Conservation (phyloP, 352 stramenopile genomes). For the Globisporangium acanthophoron region DNA sequence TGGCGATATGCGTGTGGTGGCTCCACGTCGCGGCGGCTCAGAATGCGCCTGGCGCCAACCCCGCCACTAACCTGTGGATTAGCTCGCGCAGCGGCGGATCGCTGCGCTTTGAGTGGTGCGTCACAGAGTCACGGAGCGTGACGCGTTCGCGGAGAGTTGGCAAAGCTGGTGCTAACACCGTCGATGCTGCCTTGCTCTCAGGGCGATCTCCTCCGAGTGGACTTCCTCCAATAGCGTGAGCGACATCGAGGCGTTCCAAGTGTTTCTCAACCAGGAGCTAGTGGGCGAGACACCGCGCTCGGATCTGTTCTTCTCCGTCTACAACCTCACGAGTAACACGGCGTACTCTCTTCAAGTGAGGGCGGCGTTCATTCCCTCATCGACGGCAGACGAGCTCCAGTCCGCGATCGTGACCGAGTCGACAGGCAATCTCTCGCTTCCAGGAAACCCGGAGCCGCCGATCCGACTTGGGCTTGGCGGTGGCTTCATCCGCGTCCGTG, state of each 20-base stretch:
- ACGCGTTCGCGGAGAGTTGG: too few relatives aligned
- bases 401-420: constrained; percentile 1
- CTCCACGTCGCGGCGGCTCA: background rate
- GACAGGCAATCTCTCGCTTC: constrained; percentile 2
- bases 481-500: constrained; percentile 1
- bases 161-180: background rate
- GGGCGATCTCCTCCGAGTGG: constrained; percentile 7
- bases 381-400: constrained; percentile 4
- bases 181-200: background rate
- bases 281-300: constrained; percentile 1
- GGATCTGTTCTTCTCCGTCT: constrained; percentile 3
- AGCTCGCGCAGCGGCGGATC: constrained; percentile 7
- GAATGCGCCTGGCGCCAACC: background rate
- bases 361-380: background rate
- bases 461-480: background rate
- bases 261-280: constrained; percentile 3
- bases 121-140: background rate
- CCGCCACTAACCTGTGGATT: background rate
- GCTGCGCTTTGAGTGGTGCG: constrained; percentile 9
- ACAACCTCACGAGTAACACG: constrained; percentile 8
- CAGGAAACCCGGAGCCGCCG: background rate
- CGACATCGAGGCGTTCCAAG: constrained; percentile 8
- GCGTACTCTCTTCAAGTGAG: constrained; percentile 9
- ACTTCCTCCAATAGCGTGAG: background rate
- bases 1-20: background rate